Evolutionary conservation across 2,329 filamentous ascomycete species (phyloP), one percentile per base, ranked within the genome.

Genomic region (Mycogone perniciosa): DNA sequence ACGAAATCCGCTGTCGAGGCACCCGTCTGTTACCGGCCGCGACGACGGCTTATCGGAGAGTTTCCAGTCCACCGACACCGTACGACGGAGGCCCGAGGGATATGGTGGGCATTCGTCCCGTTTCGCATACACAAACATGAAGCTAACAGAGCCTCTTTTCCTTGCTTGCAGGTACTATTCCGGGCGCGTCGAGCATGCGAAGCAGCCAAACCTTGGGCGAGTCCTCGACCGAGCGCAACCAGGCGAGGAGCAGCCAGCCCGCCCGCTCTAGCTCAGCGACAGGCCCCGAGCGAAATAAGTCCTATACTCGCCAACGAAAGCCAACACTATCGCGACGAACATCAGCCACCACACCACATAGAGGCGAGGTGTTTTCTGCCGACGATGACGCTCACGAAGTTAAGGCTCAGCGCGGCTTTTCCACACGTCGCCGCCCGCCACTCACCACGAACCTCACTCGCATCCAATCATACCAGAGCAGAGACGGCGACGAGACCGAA

Each of bases 341-440:
- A 52, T 92, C 89, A 1, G 89, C 89, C 27, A 88, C 80, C 51
- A 82, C 82, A 38, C 90, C 89, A 3, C 82, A 92, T 64, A 85
- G 89, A 48, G 88, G 91, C 31, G 87, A 88, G 55, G 77, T 92
- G 54, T 97, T 95, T 70, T 96, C 91, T 0, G 89, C 89, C 44
- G 91, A 97, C 64, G 92, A 97, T 66, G 90, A 89, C 62, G 75
- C 84, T 27, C 78, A 82, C 57, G 92, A 96, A 67, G 82, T 96
- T 20, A 84, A 88, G 62, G 80, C 81, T 57, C 72, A 80, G 51
- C 67, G 65, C 6, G 59, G 59, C 26, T 63, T 64, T 38, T 54
- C 59, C 33, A 60, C 61, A 11, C 68, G 69, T 33, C 70, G 71
- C 31, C 62, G 69, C 31, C 60, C 62, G 3, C 65, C 62, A 44